Evolutionary conservation across 495 filamentous ascomycete genomes (phyloP).

Genomic region (Cladorrhinum samala): DNA sequence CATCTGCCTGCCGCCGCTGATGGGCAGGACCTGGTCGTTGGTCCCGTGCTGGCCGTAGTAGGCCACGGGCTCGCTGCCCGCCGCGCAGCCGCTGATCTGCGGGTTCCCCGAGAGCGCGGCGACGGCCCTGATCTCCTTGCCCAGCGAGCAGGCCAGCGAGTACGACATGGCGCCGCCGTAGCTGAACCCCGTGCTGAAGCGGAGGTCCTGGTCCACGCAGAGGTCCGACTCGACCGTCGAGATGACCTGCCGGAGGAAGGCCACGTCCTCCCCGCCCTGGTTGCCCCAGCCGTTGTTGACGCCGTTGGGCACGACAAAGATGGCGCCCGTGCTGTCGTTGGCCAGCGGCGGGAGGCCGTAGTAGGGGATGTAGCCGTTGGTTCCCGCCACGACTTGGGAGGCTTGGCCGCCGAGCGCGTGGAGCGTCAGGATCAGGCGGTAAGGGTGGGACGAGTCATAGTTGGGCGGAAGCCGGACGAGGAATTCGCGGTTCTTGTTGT

Average conservation of each 20-base stretch:
- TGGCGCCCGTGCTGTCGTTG: slow-evolving; percentile 27
- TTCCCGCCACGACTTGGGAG: slow-evolving; percentile 27
- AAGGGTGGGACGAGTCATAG: background rate
- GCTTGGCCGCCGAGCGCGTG: slow-evolving; percentile 36
- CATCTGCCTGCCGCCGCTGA: slow-evolving; percentile 31
- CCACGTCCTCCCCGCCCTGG: slow-evolving; percentile 35
- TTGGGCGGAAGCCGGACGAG: slow-evolving; percentile 1
- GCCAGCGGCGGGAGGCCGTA: slow-evolving; percentile 35
- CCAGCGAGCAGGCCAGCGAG: slow-evolving; percentile 36
- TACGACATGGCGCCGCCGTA: slow-evolving; percentile 46
- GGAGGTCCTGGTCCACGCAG: slow-evolving; percentile 36
- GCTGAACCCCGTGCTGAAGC: slow-evolving; percentile 41
- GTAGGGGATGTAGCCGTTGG: slow-evolving; percentile 26
- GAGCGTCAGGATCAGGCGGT: slow-evolving; percentile 32
- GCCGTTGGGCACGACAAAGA: slow-evolving; percentile 39
- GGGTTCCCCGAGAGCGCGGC: slow-evolving; percentile 33
- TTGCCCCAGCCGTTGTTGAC: slow-evolving; percentile 42
- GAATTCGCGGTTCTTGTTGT: slow-evolving; percentile 5
- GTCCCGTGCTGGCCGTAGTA: slow-evolving; percentile 42
- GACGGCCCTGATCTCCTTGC: slow-evolving; percentile 36
- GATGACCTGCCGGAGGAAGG: slow-evolving; percentile 32
- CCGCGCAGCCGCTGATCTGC: slow-evolving; percentile 35
- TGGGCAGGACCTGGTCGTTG: slow-evolving; percentile 32
- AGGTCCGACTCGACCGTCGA: slow-evolving; percentile 30
- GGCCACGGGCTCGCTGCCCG: slow-evolving; percentile 35